Evolutionary conservation across 345 rosid genomes (phyloP), one percentile per base, ranked within the genome.

Genomic region (Camelina laxa): DNA sequence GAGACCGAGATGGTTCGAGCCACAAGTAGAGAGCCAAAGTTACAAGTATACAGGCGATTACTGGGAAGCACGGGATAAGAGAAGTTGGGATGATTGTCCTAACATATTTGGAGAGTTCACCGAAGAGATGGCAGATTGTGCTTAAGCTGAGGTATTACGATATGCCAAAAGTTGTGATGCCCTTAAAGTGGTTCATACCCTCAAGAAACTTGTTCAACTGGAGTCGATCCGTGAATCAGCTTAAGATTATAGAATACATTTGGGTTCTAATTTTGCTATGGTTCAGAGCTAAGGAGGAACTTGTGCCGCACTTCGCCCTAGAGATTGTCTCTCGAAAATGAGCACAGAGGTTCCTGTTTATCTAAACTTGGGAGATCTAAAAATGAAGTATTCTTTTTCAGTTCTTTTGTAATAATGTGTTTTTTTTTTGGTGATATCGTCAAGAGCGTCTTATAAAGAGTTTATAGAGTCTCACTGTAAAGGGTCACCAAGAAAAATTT

Each of bases 1-100:
- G 98, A 85, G 81, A 65, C 94, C 99, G 0, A 83, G 87, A 83
- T 95, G 99, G 98, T 92, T 95, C 79, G 76, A 74, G 58, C 69
- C 75, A 76, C 88, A 85, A 38, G 83, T 79, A 51, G 89, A 87
- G 69, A 67, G 82, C 33, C 88, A 92, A 80, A 55, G 96, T 41
- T 95, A 81, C 82, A 74, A 69, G 63, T 92, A 84, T 16, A 33
- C 48, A n/a, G 97, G 97, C 1, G 98, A 97, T n/a, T 95, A 92
- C 54, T 95, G 99, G 98, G 92, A 92, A 82, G 90, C 99, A 49
- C 79, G 97, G 15, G 86, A 85, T 24, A 80, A 31, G 42, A 55
- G 67, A 51, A 87, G 80, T 55, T 95, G 99, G 99, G 85, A 85
- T 67, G 85, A 79, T 75, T 95, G 98, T 54, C 91, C 89, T 13